These are phyloP conservation scores for Thalassiosira profunda DNA, from an alignment of 108 stramenopile genomes.

Conservation along the genomic window DNA sequence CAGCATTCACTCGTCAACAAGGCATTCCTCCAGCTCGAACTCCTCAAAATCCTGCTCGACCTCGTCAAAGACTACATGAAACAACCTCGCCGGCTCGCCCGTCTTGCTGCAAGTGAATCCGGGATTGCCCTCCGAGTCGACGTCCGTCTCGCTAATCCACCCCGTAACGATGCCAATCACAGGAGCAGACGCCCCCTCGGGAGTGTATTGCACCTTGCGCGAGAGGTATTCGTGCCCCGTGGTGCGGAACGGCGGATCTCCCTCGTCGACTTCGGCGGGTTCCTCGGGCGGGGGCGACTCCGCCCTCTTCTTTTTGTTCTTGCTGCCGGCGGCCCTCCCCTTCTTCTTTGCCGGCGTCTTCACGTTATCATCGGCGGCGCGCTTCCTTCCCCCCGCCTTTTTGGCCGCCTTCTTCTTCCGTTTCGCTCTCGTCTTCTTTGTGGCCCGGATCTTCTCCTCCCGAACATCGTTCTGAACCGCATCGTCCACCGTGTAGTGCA, in stretches of 20 bases:
- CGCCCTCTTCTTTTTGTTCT: constrained; percentile 68
- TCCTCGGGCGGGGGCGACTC: constrained; percentile 41
- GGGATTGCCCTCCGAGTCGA: constrained; percentile 82
- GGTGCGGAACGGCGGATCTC: constrained; percentile 88
- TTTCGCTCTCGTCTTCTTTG: constrained; percentile 37
- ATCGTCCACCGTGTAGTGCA: constrained; percentile 72
- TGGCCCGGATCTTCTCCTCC: constrained; percentile 68
- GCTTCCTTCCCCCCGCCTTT: constrained; percentile 3
- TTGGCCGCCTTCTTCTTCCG: constrained; percentile 42
- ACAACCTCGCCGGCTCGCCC: constrained; percentile 71
- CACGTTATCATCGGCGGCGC: not conserved
- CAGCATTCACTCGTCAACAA: constrained; percentile 33
- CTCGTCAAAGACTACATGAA: constrained; percentile 81
- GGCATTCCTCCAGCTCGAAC: constrained; percentile 63
- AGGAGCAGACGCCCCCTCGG: constrained; percentile 18
- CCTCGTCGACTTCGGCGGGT: constrained; percentile 43
- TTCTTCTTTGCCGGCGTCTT: constrained; percentile 24
- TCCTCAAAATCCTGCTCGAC: constrained; percentile 85
- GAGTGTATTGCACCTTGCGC: constrained; percentile 47
- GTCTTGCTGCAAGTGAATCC: constrained; percentile 77
- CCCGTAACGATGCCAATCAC: constrained; percentile 66
- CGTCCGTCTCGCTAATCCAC: constrained; percentile 80
- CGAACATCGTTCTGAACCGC: constrained; percentile 71
- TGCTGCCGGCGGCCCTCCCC: constrained; percentile 33
- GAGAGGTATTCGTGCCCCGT: constrained; percentile 66